Evolutionary conservation across 805 yeast genomes (phyloP).

Genomic region (Cephaloascus albidus): DNA sequence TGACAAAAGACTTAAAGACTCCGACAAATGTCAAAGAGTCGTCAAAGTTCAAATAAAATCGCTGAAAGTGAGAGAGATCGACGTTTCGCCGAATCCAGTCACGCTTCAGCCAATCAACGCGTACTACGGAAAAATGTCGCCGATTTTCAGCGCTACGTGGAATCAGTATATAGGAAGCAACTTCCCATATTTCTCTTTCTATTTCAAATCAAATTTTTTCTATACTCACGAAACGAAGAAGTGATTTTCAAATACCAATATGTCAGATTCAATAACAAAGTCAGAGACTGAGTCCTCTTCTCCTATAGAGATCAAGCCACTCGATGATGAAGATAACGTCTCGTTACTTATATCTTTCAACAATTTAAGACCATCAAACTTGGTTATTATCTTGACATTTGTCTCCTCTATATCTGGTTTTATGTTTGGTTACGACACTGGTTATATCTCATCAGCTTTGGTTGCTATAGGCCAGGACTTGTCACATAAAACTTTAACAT

Average conservation of each 20-base stretch:
- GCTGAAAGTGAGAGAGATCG: no score
- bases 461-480: conserved; percentile 79
- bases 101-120: not conserved
- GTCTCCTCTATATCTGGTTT: conserved; percentile 89
- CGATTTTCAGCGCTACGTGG: not conserved
- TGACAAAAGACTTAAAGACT: no score
- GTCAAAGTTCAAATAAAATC: no score
- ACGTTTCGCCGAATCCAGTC: not conserved
- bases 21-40: no score
- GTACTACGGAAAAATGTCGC: not conserved
- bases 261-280: not conserved
- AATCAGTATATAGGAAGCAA: not conserved
- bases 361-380: conserved; percentile 42
- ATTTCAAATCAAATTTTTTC: not conserved
- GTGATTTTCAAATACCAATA: no score
- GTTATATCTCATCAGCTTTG: conserved; percentile 89
- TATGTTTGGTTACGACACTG: conserved; percentile 97
- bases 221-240: no score
- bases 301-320: not conserved
- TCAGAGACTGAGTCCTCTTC: not conserved
- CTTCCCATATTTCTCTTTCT: not conserved
- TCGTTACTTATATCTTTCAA: conserved; percentile 37
- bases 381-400: conserved; percentile 61
- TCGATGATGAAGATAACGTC: conserved; percentile 35
- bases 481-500: conserved; percentile 43